Evolutionary conservation across 2,329 filamentous ascomycete species (phyloP).

Genomic region (Lachnellula arida): DNA sequence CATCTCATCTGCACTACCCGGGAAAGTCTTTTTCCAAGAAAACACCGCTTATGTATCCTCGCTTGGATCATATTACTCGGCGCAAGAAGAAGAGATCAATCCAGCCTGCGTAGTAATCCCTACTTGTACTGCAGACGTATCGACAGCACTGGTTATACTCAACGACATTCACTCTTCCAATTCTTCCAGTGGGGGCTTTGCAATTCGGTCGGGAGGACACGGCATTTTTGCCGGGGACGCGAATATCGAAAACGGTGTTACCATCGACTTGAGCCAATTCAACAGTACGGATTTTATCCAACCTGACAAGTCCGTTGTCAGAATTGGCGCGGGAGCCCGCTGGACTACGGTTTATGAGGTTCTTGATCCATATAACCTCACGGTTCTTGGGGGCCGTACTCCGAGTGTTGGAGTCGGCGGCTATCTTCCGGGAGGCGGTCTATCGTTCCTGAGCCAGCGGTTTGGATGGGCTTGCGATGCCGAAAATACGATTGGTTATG

Average conservation of each 20-base stretch:
- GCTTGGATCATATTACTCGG: neutral
- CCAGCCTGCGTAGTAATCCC: neutral
- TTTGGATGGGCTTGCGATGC: slow-evolving; percentile 17
- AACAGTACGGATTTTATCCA: neutral
- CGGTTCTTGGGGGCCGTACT: slow-evolving; percentile 8
- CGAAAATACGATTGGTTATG: neutral
- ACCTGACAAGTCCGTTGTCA: neutral
- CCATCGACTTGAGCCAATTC: slow-evolving; percentile 6
- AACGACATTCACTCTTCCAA: neutral
- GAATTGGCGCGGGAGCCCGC: neutral
- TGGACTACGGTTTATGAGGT: neutral
- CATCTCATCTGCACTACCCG: too few relatives aligned
- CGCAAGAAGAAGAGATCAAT: neutral
- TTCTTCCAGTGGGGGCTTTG: slow-evolving; percentile 24
- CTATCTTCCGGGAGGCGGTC: slow-evolving; percentile 12
- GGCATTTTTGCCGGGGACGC: slow-evolving; percentile 6
- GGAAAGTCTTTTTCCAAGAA: too few relatives aligned
- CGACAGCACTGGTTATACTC: neutral
- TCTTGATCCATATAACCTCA: neutral
- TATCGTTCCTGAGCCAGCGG: slow-evolving; percentile 8
- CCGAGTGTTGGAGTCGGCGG: slow-evolving; percentile 13
- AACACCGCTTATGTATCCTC: neutral
- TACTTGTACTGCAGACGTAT: neutral
- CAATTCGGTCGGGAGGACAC: slow-evolving; percentile 37
- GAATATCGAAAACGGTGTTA: slow-evolving; percentile 10